These are phyloP conservation scores for Paracoccidioides lutzii DNA, from an alignment of 2,329 filamentous ascomycete species.

Conservation along the genomic window DNA sequence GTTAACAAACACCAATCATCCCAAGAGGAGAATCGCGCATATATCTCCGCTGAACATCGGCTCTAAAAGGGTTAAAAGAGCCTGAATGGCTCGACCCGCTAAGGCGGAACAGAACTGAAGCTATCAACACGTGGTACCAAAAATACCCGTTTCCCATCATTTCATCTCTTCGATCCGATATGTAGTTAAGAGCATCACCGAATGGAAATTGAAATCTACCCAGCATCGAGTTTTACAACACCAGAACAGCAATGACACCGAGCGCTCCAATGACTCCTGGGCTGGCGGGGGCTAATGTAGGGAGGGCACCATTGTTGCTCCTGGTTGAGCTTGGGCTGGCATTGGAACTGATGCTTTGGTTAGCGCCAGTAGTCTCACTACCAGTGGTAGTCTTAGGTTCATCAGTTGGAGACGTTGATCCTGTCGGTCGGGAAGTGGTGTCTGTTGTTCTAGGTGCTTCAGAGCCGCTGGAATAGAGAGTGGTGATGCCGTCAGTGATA, in stretches of 20 bases:
- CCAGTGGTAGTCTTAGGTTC: constrained; percentile 10
- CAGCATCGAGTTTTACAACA: constrained; percentile 21
- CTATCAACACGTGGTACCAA: neutral
- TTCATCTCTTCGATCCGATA: neutral
- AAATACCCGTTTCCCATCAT: neutral
- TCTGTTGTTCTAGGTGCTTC: constrained; percentile 7
- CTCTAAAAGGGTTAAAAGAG: neutral
- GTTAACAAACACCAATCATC: too few relatives aligned
- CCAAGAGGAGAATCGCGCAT: too few relatives aligned
- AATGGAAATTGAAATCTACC: neutral
- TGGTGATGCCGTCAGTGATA: constrained; percentile 16
- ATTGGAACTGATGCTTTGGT: constrained; percentile 1
- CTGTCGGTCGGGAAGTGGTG: constrained; percentile 11
- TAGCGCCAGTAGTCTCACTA: constrained; percentile 9
- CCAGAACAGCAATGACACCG: constrained; percentile 31
- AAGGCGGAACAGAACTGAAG: neutral
- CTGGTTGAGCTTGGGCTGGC: constrained; percentile 10
- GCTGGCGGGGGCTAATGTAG: constrained; percentile 15
- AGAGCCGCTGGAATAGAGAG: constrained; percentile 12
- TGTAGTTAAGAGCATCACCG: neutral
- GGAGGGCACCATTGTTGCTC: constrained; percentile 15
- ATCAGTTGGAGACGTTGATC: constrained; percentile 4
- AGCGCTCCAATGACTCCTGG: constrained; percentile 19
- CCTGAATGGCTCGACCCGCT: neutral
- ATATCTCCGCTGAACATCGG: too few relatives aligned